Conservation (phyloP, 345 rosid species). For the Fremontodendron californicum region DNA sequence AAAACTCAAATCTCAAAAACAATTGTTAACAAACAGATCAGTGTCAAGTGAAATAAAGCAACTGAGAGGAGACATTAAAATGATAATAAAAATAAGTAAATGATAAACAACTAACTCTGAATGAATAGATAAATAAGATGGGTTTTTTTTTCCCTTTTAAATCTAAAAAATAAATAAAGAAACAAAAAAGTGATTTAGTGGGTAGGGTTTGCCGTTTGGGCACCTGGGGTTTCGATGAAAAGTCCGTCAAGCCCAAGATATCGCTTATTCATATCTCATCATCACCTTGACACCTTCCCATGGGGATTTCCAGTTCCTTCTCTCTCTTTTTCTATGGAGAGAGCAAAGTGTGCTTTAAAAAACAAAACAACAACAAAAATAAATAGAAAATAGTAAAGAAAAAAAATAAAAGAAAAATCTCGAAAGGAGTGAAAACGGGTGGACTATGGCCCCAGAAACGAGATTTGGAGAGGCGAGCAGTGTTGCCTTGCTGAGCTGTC, state of each 20-base stretch:
- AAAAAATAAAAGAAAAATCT: background rate
- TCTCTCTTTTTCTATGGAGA: background rate
- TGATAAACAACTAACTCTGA: background rate
- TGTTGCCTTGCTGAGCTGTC: background rate
- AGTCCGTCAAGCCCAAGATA: constrained; percentile 13
- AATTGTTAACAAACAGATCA: constrained; percentile 9
- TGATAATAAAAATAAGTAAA: background rate
- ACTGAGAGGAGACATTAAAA: background rate
- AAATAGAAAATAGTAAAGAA: background rate
- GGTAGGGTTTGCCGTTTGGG: constrained; percentile 16
- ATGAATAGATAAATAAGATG: background rate
- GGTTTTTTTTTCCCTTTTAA: background rate
- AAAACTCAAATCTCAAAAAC: constrained; percentile 24
- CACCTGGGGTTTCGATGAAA: constrained; percentile 20
- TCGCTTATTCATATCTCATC: constrained; percentile 15
- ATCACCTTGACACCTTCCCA: constrained; percentile 5
- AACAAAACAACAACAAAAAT: background rate
- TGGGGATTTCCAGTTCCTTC: constrained; percentile 7
- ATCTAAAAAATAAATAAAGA: background rate
- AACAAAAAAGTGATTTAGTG: constrained; percentile 19
- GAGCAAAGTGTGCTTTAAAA: background rate
- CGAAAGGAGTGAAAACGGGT: constrained; percentile 19
- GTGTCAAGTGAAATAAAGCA: background rate
- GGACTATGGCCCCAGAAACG: constrained; percentile 22
- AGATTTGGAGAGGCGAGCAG: constrained; percentile 6